These are phyloP conservation scores for Lignosus rhinocerotis DNA, from an alignment of 1,284 basidiomycete genomes.

Conservation along the genomic window DNA sequence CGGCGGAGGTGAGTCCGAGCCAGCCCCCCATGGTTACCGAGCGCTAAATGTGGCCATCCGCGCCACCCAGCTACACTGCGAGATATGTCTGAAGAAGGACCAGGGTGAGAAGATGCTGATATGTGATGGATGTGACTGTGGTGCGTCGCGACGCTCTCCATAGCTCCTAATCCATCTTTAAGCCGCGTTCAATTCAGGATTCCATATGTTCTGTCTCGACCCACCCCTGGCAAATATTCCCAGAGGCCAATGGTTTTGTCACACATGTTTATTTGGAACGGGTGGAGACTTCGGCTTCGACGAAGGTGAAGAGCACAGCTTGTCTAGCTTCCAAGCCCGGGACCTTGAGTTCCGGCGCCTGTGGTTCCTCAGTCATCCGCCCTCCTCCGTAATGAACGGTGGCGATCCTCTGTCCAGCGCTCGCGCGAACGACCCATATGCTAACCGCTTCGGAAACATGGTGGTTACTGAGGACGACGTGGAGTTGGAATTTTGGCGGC, in stretches of 20 bases:
- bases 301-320: slow-evolving; percentile 94
- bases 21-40: background rate
- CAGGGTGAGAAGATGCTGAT: slow-evolving; percentile 89
- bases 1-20: slow-evolving; percentile 26
- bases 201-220: slow-evolving; percentile 95
- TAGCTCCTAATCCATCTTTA: background rate
- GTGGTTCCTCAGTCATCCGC: slow-evolving; percentile 86
- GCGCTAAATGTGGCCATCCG: background rate
- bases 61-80: slow-evolving; percentile 65
- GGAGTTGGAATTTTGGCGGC: slow-evolving; percentile 96
- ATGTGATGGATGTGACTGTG: slow-evolving; percentile 96
- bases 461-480: slow-evolving; percentile 85
- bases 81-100: slow-evolving; percentile 89
- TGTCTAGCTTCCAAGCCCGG: slow-evolving; percentile 90
- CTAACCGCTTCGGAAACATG: slow-evolving; percentile 63
- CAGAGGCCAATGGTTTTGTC: slow-evolving; percentile 96
- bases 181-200: slow-evolving; percentile 58
- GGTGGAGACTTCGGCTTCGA: slow-evolving; percentile 99
- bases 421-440: slow-evolving; percentile 35
- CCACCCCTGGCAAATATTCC: slow-evolving; percentile 87
- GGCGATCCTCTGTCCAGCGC: slow-evolving; percentile 10
- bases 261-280: slow-evolving; percentile 88
- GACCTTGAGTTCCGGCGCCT: slow-evolving; percentile 85
- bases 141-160: slow-evolving; percentile 44
- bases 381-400: slow-evolving; percentile 33